Evolutionary conservation across 2,329 filamentous ascomycete species (phyloP).

Genomic region (Ophiostoma tasmaniense): DNA sequence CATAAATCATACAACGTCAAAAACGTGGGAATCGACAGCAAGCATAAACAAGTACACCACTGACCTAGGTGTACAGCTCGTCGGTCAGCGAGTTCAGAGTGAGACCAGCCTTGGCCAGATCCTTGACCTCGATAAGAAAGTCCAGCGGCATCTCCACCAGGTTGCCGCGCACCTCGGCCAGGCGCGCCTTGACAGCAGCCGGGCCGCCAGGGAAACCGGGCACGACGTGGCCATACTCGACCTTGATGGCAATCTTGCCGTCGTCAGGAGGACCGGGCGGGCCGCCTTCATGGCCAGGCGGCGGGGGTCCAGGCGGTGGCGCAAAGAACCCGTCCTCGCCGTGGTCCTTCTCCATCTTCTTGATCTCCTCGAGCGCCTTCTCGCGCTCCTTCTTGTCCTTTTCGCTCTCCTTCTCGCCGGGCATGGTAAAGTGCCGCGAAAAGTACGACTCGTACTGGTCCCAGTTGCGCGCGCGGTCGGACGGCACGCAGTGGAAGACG

Average conservation of each 20-base stretch:
- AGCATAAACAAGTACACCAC: background rate
- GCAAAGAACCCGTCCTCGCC: background rate
- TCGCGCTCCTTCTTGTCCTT: conserved; percentile 30
- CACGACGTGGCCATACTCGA: conserved; percentile 82
- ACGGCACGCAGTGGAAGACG: conserved; percentile 73
- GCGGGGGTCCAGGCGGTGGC: background rate
- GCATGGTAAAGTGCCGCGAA: conserved; percentile 54
- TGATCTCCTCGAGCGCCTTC: conserved; percentile 25
- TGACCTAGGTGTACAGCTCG: conserved; percentile 55
- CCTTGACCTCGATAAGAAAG: conserved; percentile 72
- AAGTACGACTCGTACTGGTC: conserved; percentile 66
- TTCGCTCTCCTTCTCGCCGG: conserved; percentile 36
- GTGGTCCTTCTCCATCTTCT: background rate
- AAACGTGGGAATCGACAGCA: background rate
- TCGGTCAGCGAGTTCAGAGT: conserved; percentile 63
- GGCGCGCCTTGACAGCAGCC: conserved; percentile 58
- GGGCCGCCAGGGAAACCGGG: conserved; percentile 67
- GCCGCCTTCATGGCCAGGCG: background rate
- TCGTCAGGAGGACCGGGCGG: conserved; percentile 28
- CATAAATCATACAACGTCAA: background rate
- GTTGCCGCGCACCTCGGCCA: conserved; percentile 58
- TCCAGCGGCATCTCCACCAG: conserved; percentile 85
- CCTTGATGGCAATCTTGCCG: conserved; percentile 36
- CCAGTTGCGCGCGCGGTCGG: conserved; percentile 61
- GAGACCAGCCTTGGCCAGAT: conserved; percentile 77